phyloP scores from a whole-genome alignment of 2,329 filamentous ascomycete genomes.

The Epichloe elymi region DNA sequence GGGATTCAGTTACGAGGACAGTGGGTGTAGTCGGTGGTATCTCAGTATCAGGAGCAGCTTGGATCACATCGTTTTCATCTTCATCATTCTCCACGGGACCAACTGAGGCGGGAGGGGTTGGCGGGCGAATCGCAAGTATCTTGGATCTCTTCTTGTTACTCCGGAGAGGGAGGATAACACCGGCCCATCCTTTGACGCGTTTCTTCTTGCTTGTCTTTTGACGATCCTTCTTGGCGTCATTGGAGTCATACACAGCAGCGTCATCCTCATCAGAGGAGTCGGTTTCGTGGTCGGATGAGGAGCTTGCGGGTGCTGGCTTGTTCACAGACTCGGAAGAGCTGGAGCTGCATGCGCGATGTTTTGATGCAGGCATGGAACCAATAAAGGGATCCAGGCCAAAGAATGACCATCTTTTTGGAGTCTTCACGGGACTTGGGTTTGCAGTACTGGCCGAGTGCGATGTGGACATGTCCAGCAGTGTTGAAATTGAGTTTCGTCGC shows the following conservation, averaged over 20 bases:
- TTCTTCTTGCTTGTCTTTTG: constrained; percentile 37
- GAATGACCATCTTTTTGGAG: constrained; percentile 46
- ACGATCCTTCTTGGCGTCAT: constrained; percentile 15
- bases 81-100: constrained; percentile 17
- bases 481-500: constrained; percentile 47
- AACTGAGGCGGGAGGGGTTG: constrained; percentile 31
- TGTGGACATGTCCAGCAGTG: constrained; percentile 31
- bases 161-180: constrained; percentile 52
- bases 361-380: constrained; percentile 31
- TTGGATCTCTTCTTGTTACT: constrained; percentile 30
- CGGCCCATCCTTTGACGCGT: constrained; percentile 63
- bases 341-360: constrained; percentile 32
- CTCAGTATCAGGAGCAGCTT: constrained; percentile 10
- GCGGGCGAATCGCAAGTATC: constrained; percentile 24
- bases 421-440: constrained; percentile 36
- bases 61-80: constrained; percentile 13
- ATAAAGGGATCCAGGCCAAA: constrained; percentile 45
- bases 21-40: constrained; percentile 21
- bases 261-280: constrained; percentile 15
- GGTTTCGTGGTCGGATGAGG: constrained; percentile 24
- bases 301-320: constrained; percentile 15
- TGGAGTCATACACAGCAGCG: constrained; percentile 8
- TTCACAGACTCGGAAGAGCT: constrained; percentile 28
- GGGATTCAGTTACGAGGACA: constrained; percentile 29
- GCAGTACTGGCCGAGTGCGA: constrained; percentile 20